Conservation (phyloP, 2,329 filamentous ascomycete species). For the Aspergillus ochraceus region DNA sequence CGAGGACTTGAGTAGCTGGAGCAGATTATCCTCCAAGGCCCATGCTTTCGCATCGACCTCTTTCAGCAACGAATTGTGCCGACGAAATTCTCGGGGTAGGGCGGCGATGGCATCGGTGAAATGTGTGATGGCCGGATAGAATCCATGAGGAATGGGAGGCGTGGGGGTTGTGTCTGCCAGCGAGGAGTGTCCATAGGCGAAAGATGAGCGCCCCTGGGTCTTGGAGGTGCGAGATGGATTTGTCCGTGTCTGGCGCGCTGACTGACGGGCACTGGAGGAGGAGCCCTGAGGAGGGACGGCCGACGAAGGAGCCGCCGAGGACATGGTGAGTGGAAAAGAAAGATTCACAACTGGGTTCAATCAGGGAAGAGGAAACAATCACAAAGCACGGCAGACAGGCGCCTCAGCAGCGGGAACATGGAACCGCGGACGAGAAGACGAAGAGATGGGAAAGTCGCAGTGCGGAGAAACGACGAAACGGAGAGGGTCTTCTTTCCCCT, state of each 20-base stretch:
- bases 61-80: slow-evolving; percentile 92
- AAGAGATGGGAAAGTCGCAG: slow-evolving; percentile 4
- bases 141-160: slow-evolving; percentile 45
- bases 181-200: slow-evolving; percentile 38
- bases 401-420: slow-evolving; percentile 9
- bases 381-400: background rate
- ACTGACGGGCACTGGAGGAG: slow-evolving; percentile 30
- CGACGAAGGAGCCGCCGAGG: slow-evolving; percentile 30
- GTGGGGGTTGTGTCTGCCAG: slow-evolving; percentile 27
- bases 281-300: slow-evolving; percentile 28
- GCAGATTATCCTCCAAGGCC: slow-evolving; percentile 78
- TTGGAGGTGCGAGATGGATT: slow-evolving; percentile 52
- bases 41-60: slow-evolving; percentile 98
- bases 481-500: slow-evolving; percentile 10
- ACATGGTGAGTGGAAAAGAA: slow-evolving; percentile 9
- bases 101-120: slow-evolving; percentile 93
- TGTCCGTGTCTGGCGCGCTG: slow-evolving; percentile 49
- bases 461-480: slow-evolving; percentile 12
- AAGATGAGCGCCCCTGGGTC: slow-evolving; percentile 41
- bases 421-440: background rate
- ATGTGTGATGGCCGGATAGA: slow-evolving; percentile 67
- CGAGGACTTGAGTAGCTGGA: slow-evolving; percentile 62
- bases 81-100: slow-evolving; percentile 89
- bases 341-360: slow-evolving; percentile 2
- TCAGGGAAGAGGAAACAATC: slow-evolving; percentile 7